Evolutionary conservation across 2,329 filamentous ascomycete species (phyloP), one percentile per base, ranked within the genome.

Genomic region (Apiospora aurea): DNA sequence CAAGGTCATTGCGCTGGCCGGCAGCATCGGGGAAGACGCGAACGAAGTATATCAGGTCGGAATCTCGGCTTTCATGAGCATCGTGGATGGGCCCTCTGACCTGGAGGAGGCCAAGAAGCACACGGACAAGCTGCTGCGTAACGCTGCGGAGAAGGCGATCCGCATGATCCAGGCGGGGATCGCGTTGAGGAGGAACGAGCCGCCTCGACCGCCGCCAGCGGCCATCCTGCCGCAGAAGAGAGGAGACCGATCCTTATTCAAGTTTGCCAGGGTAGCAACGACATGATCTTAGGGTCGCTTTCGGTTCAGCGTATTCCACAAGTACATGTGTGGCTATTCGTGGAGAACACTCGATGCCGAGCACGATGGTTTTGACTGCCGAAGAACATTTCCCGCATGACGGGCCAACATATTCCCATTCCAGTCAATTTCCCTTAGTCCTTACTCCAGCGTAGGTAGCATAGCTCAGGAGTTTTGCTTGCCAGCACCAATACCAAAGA

Each of bases 1-100:
- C 3, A 85, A 85, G 0, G 86, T 88, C 1, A 78, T 83, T 53
- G 82, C 81, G 16, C 79, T 83, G 67, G 81, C 80, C 2, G 81
- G 82, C 2, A 83, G 80, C 10, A 81, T 83, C 67, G 81, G 81
- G 0, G 61, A 69, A 13, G 75, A 73, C 29, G 82, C 81, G 5
- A 75, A 73, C 1, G 75, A 75, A 14, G 81, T 81, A 51, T 81
- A 82, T 69, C 76, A 77, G 16, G 77, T 76, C 34, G 82, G 82
- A 0, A 81, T 83, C 44, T 79, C 80, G 69, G 79, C 79, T 0
- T 80, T 76, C 67, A 71, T 77, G 2, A 79, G 78, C 18, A 80
- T 81, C 51, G 61, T 81, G 64, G 78, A 80, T 61, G 73, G 74
- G 2, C 79, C 79, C 7, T 75, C 71, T 24, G 72, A 76, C 4